phyloP scores from a whole-genome alignment of 2,329 filamentous ascomycete genomes.

The Orbilia blumenaviensis region DNA sequence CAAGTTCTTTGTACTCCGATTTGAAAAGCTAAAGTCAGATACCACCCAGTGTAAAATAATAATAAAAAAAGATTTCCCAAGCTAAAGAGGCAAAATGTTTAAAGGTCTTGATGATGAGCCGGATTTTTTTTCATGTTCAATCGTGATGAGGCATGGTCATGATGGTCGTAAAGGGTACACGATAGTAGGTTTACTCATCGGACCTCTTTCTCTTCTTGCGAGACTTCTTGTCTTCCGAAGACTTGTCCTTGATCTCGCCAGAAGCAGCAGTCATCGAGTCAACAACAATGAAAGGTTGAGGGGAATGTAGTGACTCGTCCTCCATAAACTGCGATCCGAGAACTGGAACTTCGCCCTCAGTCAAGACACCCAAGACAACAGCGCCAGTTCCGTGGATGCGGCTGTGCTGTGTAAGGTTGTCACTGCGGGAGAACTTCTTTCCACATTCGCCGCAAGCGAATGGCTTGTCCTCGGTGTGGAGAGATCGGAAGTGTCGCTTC shows the following conservation, averaged over 20 bases:
- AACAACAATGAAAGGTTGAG: conserved; percentile 75
- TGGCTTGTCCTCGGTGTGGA: conserved; percentile 98
- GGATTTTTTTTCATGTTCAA: conserved; percentile 47
- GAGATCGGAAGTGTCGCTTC: conserved; percentile 97
- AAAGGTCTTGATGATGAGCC: conserved; percentile 47
- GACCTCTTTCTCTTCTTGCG: conserved; percentile 64
- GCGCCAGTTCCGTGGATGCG: conserved; percentile 90
- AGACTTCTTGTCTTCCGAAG: conserved; percentile 60
- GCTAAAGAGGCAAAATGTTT: conserved; percentile 52
- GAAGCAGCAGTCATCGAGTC: conserved; percentile 79
- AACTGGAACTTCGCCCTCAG: conserved; percentile 72
- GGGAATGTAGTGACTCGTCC: conserved; percentile 69
- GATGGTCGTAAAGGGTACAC: conserved; percentile 49
- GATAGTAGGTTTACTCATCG: conserved; percentile 59
- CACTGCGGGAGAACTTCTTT: conserved; percentile 98
- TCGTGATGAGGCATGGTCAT: conserved; percentile 55
- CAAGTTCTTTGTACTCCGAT: conserved; percentile 50
- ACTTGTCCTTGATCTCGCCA: conserved; percentile 63
- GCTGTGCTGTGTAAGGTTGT: conserved; percentile 96
- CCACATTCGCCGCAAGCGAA: conserved; percentile 98
- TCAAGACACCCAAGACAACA: conserved; percentile 82
- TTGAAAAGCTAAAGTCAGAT: conserved; percentile 57
- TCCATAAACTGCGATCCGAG: conserved; percentile 59
- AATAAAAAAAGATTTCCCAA: conserved; percentile 43
- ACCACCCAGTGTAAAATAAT: conserved; percentile 57